phyloP scores from a whole-genome alignment of 1,139 yeast species.

The Pichia sp. region DNA sequence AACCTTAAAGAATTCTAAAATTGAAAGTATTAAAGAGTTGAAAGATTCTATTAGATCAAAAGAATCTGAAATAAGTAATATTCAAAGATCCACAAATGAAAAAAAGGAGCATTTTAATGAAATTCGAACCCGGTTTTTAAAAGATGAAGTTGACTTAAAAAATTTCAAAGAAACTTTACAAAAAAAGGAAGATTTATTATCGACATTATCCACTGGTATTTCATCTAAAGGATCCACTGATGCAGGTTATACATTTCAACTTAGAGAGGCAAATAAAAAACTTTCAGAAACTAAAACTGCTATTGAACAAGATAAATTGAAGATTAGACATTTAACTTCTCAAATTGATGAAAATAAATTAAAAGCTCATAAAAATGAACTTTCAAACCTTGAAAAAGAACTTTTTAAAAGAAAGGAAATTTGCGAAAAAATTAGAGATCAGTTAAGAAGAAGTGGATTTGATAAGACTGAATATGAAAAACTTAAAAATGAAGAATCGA shows the following conservation, averaged over 20 bases:
- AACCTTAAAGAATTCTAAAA: slow-evolving; percentile 54
- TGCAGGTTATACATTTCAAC: slow-evolving; percentile 74
- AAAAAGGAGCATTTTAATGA: slow-evolving; percentile 21
- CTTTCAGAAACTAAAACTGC: slow-evolving; percentile 50
- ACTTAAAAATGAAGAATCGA: slow-evolving; percentile 34
- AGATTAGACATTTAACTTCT: slow-evolving; percentile 49
- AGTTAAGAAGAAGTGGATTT: slow-evolving; percentile 54
- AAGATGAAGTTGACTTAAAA: slow-evolving; percentile 39
- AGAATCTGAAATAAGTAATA: slow-evolving; percentile 20
- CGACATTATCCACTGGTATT: slow-evolving; percentile 84
- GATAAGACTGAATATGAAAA: slow-evolving; percentile 43
- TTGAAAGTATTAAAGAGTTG: slow-evolving; percentile 30
- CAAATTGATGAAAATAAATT: slow-evolving; percentile 49
- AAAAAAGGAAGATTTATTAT: slow-evolving; percentile 70
- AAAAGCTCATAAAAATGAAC: slow-evolving; percentile 55
- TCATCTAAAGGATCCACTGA: slow-evolving; percentile 76
- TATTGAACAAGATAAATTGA: slow-evolving; percentile 56
- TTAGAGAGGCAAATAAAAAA: slow-evolving; percentile 56
- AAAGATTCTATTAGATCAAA: slow-evolving; percentile 8
- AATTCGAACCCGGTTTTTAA: slow-evolving; percentile 36
- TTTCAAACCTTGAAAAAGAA: slow-evolving; percentile 37
- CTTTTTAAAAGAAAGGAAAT: slow-evolving; percentile 39
- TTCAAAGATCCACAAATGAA: slow-evolving; percentile 19
- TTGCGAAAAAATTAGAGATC: slow-evolving; percentile 33
- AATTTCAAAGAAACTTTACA: slow-evolving; percentile 44